These are phyloP conservation scores for Gamsiella multidivaricata DNA, from an alignment of 192 early-diverging fungal species.

Conservation along the genomic window DNA sequence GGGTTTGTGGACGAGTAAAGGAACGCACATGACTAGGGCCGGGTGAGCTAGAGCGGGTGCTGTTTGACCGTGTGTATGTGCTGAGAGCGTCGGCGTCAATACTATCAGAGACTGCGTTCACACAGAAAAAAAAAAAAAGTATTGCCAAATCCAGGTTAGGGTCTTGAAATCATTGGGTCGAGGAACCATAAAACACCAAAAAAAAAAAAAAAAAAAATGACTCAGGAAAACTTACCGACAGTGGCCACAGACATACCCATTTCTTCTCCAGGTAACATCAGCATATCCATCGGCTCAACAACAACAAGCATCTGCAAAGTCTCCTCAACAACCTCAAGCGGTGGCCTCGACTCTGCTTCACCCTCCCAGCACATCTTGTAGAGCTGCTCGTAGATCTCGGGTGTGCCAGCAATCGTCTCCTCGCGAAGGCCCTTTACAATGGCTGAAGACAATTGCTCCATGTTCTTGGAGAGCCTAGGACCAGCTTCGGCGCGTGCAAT, in stretches of 20 bases:
- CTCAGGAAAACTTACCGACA: conserved; percentile 21
- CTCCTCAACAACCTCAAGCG: conserved; percentile 49
- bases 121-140: not conserved
- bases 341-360: conserved; percentile 33
- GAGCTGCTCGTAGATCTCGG: conserved; percentile 49
- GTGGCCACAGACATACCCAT: conserved; percentile 41
- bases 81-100: conserved; percentile 45
- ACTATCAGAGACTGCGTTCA: conserved; percentile 48
- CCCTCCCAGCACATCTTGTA: conserved; percentile 54
- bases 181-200: not conserved
- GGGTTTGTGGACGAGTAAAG: conserved; percentile 19
- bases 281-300: conserved; percentile 54
- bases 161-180: too few relatives aligned
- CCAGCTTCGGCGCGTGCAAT: conserved; percentile 46
- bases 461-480: conserved; percentile 36
- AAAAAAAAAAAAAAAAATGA: not conserved
- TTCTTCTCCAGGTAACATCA: conserved; percentile 51
- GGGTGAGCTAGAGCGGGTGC: conserved; percentile 33
- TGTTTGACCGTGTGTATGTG: conserved; percentile 38
- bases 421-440: conserved; percentile 52
- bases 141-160: too few relatives aligned
- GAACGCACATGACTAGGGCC: conserved; percentile 20
- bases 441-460: conserved; percentile 34
- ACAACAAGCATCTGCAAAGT: conserved; percentile 51
- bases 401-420: conserved; percentile 39